Percentiles rank a stretch among this genome's conserved stretches.
These are phyloP conservation scores for Podaxis sp. DNA, from an alignment of 768 basidiomycete genomes.

Conservation along the genomic window DNA sequence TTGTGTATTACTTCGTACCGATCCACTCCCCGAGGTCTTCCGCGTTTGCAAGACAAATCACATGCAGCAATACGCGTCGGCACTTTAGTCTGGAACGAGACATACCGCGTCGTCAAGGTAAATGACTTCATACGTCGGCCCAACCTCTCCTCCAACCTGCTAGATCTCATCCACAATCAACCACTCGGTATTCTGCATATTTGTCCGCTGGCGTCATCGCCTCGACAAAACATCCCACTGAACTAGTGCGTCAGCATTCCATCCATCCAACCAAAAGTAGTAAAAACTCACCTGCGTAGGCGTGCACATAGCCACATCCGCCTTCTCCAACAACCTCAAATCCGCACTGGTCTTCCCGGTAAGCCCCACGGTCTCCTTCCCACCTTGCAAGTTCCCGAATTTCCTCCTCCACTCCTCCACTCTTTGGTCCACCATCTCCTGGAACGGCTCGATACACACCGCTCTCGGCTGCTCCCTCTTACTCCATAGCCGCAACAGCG, in stretches of 20 bases:
- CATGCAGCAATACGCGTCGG: conserved; percentile 95
- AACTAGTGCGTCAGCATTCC: neutral
- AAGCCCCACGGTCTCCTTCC: conserved; percentile 90
- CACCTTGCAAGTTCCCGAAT: conserved; percentile 80
- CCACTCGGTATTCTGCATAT: no score
- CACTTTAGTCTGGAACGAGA: conserved; percentile 89
- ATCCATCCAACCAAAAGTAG: conserved; percentile 14
- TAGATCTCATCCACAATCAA: no score
- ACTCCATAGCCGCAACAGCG: conserved; percentile 92
- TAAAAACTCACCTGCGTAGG: conserved; percentile 72
- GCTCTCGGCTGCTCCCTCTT: conserved; percentile 81
- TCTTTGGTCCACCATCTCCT: conserved; percentile 94
- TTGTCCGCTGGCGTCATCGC: no score
- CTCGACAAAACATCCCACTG: no score
- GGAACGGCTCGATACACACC: conserved; percentile 95
- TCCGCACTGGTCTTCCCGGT: conserved; percentile 96
- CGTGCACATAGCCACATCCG: conserved; percentile 93
- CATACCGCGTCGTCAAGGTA: conserved; percentile 93
- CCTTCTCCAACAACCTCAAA: conserved; percentile 83
- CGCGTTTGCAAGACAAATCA: conserved; percentile 86
- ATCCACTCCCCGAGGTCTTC: conserved; percentile 97
- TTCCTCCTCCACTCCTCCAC: conserved; percentile 88
- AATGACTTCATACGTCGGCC: conserved; percentile 96
- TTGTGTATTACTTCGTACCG: conserved; percentile 87
- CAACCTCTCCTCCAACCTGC: conserved; percentile 91